A percentile compares a stretch with the other conserved stretches of the same genome.
These are phyloP conservation scores for Sinapis alba DNA, from an alignment of 441 rosid genomes.

Conservation along the genomic window DNA sequence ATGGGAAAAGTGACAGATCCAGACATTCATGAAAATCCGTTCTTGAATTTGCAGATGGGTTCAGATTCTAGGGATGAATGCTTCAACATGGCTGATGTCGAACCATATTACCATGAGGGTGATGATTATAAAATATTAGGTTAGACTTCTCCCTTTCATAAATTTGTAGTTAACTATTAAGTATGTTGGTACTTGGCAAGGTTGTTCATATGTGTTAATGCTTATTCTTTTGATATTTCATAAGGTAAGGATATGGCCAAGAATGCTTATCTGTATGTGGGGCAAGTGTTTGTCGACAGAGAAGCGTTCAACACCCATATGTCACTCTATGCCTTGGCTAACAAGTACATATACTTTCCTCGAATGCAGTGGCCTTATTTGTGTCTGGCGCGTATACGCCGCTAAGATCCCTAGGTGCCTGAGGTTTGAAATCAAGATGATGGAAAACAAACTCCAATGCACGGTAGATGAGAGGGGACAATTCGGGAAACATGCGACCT, in stretches of 20 bases:
- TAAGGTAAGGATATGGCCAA: not conserved
- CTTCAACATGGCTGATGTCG: not conserved
- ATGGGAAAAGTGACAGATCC: not conserved
- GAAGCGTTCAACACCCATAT: not conserved
- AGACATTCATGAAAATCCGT: not conserved
- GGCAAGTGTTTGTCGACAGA: not conserved
- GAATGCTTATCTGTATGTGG: not conserved
- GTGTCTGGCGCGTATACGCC: not conserved
- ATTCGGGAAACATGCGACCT: not conserved
- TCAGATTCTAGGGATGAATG: not conserved
- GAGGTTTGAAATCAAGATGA: not conserved
- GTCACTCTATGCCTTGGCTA: not conserved
- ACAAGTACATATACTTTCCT: not conserved
- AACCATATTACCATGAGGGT: not conserved
- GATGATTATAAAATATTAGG: not conserved
- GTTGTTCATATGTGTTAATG: too few relatives aligned
- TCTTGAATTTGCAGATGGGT: not conserved
- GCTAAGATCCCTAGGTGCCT: not conserved
- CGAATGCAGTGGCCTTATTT: not conserved
- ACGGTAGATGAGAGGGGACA: not conserved
- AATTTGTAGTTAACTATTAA: too few relatives aligned
- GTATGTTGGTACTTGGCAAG: too few relatives aligned
- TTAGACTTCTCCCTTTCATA: too few relatives aligned
- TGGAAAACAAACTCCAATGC: not conserved
- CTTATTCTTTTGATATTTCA: too few relatives aligned